Conservation (phyloP, 345 rosid species). For the Eucalyptus tenuipes region DNA sequence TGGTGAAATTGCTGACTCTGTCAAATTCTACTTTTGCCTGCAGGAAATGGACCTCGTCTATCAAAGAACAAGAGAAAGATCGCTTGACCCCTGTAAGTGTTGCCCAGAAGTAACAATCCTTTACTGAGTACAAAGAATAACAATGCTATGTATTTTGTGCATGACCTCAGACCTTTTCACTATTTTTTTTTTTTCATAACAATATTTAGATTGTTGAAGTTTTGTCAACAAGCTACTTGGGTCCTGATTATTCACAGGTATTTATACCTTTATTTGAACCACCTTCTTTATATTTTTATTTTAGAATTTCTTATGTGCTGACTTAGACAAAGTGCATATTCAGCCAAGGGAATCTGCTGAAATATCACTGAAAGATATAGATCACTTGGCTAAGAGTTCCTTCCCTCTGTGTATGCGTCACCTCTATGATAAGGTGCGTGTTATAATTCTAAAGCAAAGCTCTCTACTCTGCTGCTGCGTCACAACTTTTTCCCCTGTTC, state of each 20-base stretch:
- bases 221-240: slow-evolving; percentile 60
- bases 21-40: slow-evolving; percentile 7
- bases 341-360: slow-evolving; percentile 69
- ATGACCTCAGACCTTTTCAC: not conserved
- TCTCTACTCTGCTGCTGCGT: not conserved
- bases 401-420: slow-evolving; percentile 94
- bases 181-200: not conserved
- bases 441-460: not conserved
- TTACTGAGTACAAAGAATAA: not conserved
- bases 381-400: slow-evolving; percentile 60
- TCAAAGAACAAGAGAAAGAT: slow-evolving; percentile 79
- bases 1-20: not conserved
- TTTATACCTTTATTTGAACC: not conserved
- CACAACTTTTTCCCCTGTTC: not conserved
- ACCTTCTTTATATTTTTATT: not conserved
- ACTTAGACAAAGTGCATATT: slow-evolving; percentile 1
- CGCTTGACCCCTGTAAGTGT: slow-evolving; percentile 75
- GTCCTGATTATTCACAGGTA: slow-evolving; percentile 93
- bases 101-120: not conserved
- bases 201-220: slow-evolving; percentile 70
- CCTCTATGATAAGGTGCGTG: slow-evolving; percentile 70
- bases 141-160: not conserved
- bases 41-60: slow-evolving; percentile 85
- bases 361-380: slow-evolving; percentile 73
- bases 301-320: not conserved